These are phyloP conservation scores for Platanthera guangdongensis DNA, from an alignment of 106 monocot species.

Conservation along the genomic window DNA sequence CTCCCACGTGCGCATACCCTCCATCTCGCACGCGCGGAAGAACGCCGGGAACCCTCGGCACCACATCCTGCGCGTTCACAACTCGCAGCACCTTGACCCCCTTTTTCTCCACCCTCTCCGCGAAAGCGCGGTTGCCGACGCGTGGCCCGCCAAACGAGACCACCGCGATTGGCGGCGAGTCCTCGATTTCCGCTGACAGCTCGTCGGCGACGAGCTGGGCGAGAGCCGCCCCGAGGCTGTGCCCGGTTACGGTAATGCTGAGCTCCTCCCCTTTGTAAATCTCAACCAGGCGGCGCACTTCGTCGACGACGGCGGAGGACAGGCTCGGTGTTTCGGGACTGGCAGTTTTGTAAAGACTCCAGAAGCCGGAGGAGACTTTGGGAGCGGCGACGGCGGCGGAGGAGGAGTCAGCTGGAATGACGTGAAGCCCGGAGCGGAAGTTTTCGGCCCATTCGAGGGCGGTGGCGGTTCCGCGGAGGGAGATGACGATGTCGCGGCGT, in stretches of 20 bases:
- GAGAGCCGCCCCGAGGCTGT: conserved; percentile 75
- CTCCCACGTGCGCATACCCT: conserved; percentile 22
- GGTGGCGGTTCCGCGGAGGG: conserved; percentile 58
- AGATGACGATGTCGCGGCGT: conserved; percentile 61
- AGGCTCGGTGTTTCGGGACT: conserved; percentile 29
- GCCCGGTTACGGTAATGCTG: conserved; percentile 67
- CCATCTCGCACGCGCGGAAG: conserved; percentile 1
- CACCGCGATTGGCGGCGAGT: conserved; percentile 37
- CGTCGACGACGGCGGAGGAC: conserved; percentile 27
- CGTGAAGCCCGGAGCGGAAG: conserved; percentile 34
- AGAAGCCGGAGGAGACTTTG: conserved; percentile 60
- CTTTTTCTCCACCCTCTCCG: conserved; percentile 11
- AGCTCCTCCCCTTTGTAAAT: conserved; percentile 50
- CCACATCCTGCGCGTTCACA: conserved; percentile 45
- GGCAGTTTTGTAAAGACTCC: conserved; percentile 54
- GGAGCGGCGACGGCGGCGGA: background rate
- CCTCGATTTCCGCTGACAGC: conserved; percentile 9
- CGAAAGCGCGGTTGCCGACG: conserved; percentile 42
- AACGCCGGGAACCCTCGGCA: conserved; percentile 39
- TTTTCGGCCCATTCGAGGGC: conserved; percentile 70
- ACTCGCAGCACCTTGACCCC: conserved; percentile 36
- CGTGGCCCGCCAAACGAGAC: conserved; percentile 59
- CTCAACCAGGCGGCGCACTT: conserved; percentile 29
- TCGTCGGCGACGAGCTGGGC: conserved; percentile 47
- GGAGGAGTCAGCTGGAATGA: background rate